Evolutionary conservation across 2,329 filamentous ascomycete genomes (phyloP).

Genomic region (Didymella segeticola): DNA sequence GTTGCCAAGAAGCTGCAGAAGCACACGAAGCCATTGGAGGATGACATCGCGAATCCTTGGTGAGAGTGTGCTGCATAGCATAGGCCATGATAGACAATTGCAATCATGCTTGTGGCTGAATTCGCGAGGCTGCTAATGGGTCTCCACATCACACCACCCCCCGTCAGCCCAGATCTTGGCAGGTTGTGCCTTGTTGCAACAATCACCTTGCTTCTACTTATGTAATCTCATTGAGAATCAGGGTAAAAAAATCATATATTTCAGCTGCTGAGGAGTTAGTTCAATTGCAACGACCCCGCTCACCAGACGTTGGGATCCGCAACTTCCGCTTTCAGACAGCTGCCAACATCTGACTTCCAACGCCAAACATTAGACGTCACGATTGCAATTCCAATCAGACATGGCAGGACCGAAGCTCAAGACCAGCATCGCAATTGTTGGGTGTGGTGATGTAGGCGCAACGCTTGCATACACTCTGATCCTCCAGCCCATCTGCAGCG

Average conservation of each 20-base stretch:
- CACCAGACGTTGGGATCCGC: neutral
- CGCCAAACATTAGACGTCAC: neutral
- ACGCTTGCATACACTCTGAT: conserved; percentile 61
- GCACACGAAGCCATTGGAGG: conserved; percentile 53
- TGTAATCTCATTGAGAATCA: conserved; percentile 1
- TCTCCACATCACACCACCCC: conserved; percentile 28
- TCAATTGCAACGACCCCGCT: neutral
- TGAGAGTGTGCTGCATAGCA: neutral
- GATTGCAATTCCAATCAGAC: neutral
- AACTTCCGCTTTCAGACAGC: conserved; percentile 8
- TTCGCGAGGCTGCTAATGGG: conserved; percentile 10
- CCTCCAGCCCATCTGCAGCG: conserved; percentile 57
- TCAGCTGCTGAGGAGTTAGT: neutral
- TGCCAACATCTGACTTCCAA: neutral
- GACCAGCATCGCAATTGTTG: conserved; percentile 57
- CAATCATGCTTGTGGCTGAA: conserved; percentile 6
- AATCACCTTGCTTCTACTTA: neutral
- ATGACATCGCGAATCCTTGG: conserved; percentile 45
- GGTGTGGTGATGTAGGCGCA: conserved; percentile 59
- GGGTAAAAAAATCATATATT: conserved; percentile 9
- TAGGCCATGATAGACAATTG: neutral
- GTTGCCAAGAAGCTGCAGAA: conserved; percentile 72
- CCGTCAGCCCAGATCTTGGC: conserved; percentile 29
- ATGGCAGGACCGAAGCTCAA: conserved; percentile 42
- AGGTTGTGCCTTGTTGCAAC: conserved; percentile 7